Evolutionary conservation across 2,329 filamentous ascomycete species (phyloP).

Genomic region (Aspergillus bombycis): DNA sequence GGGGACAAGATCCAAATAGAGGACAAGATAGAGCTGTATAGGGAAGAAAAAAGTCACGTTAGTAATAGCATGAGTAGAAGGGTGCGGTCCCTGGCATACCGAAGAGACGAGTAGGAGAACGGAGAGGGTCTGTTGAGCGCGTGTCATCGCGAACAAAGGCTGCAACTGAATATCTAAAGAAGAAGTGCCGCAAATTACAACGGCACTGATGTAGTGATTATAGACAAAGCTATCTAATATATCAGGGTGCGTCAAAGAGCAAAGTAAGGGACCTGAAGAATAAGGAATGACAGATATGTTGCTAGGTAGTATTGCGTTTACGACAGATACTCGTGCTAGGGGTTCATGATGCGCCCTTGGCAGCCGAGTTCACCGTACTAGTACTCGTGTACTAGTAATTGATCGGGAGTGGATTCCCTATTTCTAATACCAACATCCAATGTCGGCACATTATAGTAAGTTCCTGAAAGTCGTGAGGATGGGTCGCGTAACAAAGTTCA

Average conservation of each 20-base stretch:
- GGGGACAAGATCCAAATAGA: conserved; percentile 81
- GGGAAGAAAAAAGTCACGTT: conserved; percentile 8
- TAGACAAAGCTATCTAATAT: background rate
- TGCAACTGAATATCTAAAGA: background rate
- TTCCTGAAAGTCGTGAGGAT: background rate
- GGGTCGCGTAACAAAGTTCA: background rate
- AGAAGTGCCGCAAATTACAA: background rate
- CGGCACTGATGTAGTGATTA: background rate
- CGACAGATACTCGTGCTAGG: background rate
- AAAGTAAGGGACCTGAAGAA: background rate
- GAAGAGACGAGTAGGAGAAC: conserved; percentile 84
- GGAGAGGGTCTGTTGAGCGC: conserved; percentile 89
- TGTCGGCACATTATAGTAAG: background rate
- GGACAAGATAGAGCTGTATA: conserved; percentile 79
- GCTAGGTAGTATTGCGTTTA: background rate
- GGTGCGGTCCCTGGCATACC: conserved; percentile 56
- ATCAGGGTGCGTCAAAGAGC: background rate
- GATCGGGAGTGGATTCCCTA: too few relatives aligned
- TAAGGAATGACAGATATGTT: background rate
- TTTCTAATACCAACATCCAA: background rate
- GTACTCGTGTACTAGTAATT: background rate
- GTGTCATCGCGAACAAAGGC: conserved; percentile 70
- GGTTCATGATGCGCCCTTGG: conserved; percentile 1
- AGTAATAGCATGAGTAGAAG: conserved; percentile 17
- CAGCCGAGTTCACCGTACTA: conserved; percentile 8